phyloP scores from a whole-genome alignment of 2,329 filamentous ascomycete species.

The Ophiocordyceps sinensis region DNA sequence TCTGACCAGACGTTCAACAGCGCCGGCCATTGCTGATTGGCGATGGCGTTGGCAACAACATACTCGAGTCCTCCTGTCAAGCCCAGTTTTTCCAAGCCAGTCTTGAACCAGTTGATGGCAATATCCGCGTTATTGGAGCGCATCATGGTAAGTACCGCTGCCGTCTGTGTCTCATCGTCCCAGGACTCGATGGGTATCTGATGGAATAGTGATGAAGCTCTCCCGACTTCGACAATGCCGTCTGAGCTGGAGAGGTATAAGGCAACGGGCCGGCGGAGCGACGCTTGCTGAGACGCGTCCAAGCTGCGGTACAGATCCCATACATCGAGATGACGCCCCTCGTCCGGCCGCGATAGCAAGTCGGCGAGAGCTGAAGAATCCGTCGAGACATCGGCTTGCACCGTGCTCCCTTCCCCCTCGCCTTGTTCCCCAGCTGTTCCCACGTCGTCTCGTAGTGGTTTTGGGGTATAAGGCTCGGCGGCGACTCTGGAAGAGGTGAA shows the following conservation, averaged over 20 bases:
- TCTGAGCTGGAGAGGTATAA: constrained; percentile 27
- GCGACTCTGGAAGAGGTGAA: constrained; percentile 12
- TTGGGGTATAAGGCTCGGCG: neutral
- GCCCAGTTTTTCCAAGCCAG: constrained; percentile 13
- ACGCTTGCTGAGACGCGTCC: constrained; percentile 13
- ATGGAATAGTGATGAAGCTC: constrained; percentile 29
- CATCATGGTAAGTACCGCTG: constrained; percentile 27
- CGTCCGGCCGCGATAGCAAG: constrained; percentile 11
- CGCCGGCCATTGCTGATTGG: no score
- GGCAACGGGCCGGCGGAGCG: constrained; percentile 19
- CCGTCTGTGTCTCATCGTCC: constrained; percentile 24
- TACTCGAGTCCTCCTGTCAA: no score
- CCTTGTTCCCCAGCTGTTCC: neutral
- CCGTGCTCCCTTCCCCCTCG: neutral
- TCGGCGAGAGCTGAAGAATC: neutral
- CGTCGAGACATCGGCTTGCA: constrained; percentile 2
- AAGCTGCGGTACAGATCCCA: constrained; percentile 29
- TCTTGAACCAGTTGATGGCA: constrained; percentile 26
- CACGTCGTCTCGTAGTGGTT: neutral
- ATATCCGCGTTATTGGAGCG: constrained; percentile 20
- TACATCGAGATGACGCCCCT: constrained; percentile 21
- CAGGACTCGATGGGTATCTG: constrained; percentile 21
- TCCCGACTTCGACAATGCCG: constrained; percentile 27
- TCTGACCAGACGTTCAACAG: no score
- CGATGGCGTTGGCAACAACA: no score